Conservation (phyloP, 345 rosid species). For the Clarkia xantiana region DNA sequence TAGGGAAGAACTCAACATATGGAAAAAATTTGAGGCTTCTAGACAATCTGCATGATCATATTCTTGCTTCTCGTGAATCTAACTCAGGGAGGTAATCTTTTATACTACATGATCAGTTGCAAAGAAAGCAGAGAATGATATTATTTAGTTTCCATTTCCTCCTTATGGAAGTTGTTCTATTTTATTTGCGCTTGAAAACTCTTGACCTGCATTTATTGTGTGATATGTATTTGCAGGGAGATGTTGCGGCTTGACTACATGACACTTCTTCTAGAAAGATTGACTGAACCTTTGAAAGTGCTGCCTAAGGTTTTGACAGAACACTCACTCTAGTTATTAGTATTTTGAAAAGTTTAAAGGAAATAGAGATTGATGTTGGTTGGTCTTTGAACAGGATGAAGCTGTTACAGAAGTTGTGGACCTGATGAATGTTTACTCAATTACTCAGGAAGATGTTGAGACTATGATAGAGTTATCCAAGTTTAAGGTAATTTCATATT, state of each 20-base stretch:
- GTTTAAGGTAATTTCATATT: too few relatives aligned
- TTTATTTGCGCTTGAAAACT: not conserved
- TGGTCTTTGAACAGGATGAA: slow-evolving; percentile 44
- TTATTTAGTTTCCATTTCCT: not conserved
- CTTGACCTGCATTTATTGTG: too few relatives aligned
- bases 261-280: slow-evolving; percentile 46
- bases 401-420: slow-evolving; percentile 78
- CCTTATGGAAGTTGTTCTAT: slow-evolving; percentile 1
- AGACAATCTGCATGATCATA: slow-evolving; percentile 85
- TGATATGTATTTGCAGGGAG: slow-evolving; percentile 48
- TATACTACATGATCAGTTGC: not conserved
- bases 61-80: slow-evolving; percentile 86
- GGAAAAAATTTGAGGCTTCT: slow-evolving; percentile 77
- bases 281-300: slow-evolving; percentile 63
- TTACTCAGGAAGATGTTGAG: slow-evolving; percentile 79
- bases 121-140: not conserved
- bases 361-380: not conserved
- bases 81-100: slow-evolving; percentile 56
- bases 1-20: slow-evolving; percentile 83
- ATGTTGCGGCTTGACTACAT: slow-evolving; percentile 69
- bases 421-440: slow-evolving; percentile 79
- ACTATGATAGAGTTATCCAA: slow-evolving; percentile 65
- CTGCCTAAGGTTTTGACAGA: slow-evolving; percentile 97
- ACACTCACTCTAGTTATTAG: slow-evolving; percentile 2
- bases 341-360: not conserved